Evolutionary conservation across 2,329 filamentous ascomycete genomes (phyloP), one percentile per base, ranked within the genome.

Genomic region (Aureobasidium sp.): DNA sequence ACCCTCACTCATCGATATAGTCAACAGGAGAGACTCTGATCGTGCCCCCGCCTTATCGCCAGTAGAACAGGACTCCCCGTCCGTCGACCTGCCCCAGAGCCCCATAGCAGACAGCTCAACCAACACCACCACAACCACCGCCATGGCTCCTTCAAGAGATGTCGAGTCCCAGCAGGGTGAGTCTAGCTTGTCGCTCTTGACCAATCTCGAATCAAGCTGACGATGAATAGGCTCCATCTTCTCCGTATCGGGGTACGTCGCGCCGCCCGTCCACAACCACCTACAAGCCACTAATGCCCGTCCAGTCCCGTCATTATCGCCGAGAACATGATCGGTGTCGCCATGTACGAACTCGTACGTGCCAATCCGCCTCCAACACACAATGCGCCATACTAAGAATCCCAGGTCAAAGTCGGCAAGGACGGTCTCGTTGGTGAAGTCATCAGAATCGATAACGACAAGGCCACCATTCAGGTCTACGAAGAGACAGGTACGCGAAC

Each of bases 261-360:
- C 32, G 10, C 16, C 21, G 29, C 30, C 39, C 30, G 39, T 29
- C 39, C 41, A 48, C 32, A 30, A 59, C 53, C 66, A 61, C 44
- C 60, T 9, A 49, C 32, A 8, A 27, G 45, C 48, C 69, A 68
- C 61, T 68, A 50, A 62, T 32, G 44, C 62, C 62, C 48, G 52
- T 59, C 57, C 67, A 78, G 90, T 68, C 94, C 94, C 73, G 94
- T 99, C 81, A 88, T 99, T 71, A 85, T 99, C 69, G 94, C 93
- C 74, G 93, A 97, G 81, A 87, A 97, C 78, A 96, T 99, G 92
- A 91, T 93, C 73, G 94, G 94, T 76, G 94, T 94, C 83, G 92
- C 94, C 77, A 99, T 99, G 94, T 97, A 97, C 86, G 94, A 99
- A 81, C 83, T 99, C 81, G 91, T 61, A 61, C 48, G 59, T 91